Base-by-base conservation (phyloP, 192 early-diverging fungal genomes). In the Mycoemilia scoparia region DNA sequence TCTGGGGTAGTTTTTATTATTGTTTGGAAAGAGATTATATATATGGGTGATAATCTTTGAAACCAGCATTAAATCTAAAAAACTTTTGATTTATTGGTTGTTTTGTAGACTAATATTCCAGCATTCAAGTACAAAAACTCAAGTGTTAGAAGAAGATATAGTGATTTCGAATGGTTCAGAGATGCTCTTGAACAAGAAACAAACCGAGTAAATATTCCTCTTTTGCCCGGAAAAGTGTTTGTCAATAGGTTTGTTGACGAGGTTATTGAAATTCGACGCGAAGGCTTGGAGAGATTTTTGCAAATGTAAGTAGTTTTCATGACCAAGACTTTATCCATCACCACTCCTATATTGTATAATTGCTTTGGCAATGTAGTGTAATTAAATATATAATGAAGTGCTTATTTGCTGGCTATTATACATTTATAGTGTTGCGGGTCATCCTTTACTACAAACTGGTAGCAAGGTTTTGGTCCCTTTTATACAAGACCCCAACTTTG, bases 151-250 rank as follows among this genome's bases (percentile, higher is more conserved):
- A 66, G 93, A 46, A 70, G 93, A 18, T 98, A 93, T 63, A 83
- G 78, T 50, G 93, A 98, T 42, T 98, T 98, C 60, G 93, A 96
- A 62, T 98, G 93, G 93, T 86, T 93, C 63, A 64, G 82, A 29
- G 87, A 98, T 56, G 78, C 78, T 35, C 63, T 98, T 34, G 87
- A 91, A 54, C 64, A 86, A 15, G 90, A 98, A 58, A 74, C 71
- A 11, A 68, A 78, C 34, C 65, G 85, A 45, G 93, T 98, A 34
- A 96, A 87, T 49, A 88, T 98, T 37, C 93, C 93, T 27, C 67
- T 78, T 12, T 67, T 98, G 27, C 93, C 93, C 6, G 89, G 89
- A 28, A 98, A 98, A 54, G 90, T 93, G 26, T 91, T 90, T 41
- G 84, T 82, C 11, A 93, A 96, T 53, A 64, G 87, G 29, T 93